A percentile compares a stretch with the other conserved stretches of the same genome.
phyloP scores from a whole-genome alignment of 352 stramenopile genomes.

The Pythium sp. region DNA sequence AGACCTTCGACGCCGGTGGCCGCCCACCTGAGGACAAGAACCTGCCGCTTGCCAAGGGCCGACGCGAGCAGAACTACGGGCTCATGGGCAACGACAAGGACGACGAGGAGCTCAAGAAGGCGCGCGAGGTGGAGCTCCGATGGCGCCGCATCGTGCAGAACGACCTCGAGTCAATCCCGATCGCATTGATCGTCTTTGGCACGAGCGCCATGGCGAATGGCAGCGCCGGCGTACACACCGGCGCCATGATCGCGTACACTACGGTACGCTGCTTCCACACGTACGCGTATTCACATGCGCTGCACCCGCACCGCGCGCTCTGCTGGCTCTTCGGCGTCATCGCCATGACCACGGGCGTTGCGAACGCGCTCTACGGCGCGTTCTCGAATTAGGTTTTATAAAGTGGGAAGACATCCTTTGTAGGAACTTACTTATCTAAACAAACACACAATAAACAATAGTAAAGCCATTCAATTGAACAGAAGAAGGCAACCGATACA shows the following conservation, averaged over 20 bases:
- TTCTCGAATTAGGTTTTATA: background rate
- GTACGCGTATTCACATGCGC: constrained; percentile 39
- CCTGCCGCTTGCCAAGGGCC: constrained; percentile 37
- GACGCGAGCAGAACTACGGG: constrained; percentile 32
- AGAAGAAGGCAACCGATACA: background rate
- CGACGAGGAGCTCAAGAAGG: constrained; percentile 24
- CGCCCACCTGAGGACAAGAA: constrained; percentile 52
- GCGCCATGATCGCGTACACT: constrained; percentile 29
- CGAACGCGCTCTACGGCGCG: constrained; percentile 27
- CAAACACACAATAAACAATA: background rate
- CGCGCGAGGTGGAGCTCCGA: constrained; percentile 29
- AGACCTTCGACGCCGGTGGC: constrained; percentile 44
- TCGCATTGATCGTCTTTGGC: constrained; percentile 22
- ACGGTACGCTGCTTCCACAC: constrained; percentile 35
- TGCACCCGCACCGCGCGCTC: constrained; percentile 38
- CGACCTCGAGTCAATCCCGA: constrained; percentile 44
- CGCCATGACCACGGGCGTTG: constrained; percentile 23
- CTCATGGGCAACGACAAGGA: constrained; percentile 18
- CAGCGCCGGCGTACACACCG: background rate
- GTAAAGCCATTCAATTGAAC: background rate
- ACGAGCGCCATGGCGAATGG: background rate
- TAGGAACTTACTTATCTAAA: background rate
- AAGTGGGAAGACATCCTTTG: background rate
- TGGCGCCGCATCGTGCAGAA: constrained; percentile 48
- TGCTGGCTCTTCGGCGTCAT: constrained; percentile 34